Evolutionary conservation across 1,139 yeast genomes (phyloP), one percentile per base, ranked within the genome.

Genomic region (Protomyces inundatus): DNA sequence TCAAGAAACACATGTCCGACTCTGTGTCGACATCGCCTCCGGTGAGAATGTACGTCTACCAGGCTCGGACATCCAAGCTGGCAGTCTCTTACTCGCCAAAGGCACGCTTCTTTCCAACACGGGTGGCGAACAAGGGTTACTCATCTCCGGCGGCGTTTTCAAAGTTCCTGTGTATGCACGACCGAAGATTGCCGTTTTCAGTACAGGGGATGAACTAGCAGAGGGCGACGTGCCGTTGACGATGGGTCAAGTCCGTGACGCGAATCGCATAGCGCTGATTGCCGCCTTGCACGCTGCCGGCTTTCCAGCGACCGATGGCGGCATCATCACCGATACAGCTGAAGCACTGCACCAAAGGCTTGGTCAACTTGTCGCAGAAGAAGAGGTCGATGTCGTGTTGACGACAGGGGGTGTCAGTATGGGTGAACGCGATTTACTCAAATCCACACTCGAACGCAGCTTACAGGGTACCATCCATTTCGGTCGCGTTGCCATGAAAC

Each of bases 391-490:
- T 65, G 76, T 77, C 48, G 67, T 81, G 37, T 74, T 81, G 52
- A 80, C 84, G 1, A 77, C 82, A 0, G 84, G 84, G 1, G 84
- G 84, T 12, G 84, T 81, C 1, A 81, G 84, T 0, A 81, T 81
- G 84, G 84, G 84, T 1, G 84, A 81, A 68, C 66, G 76, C 48
- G 84, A 81, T 67, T 71, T 80, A 23, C 68, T 81, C 50, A 81
- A 81, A 65, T 83, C 84, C 0, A 73, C 77, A 0, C 77, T 81
- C 36, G 80, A 79, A 63, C 70, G 76, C 16, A 66, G 68, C 16
- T 67, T 81, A n/a, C 71, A 72, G 0, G 84, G 83, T 0, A 70
- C 67, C 0, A 77, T 81, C 34, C 82, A 80, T 66, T 81, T 81
- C 69, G 84, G 84, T 3, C 72, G 84, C 45, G 83, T 81, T 4